phyloP scores from a whole-genome alignment of 805 yeast species.

The Kodamaea laetipori region DNA sequence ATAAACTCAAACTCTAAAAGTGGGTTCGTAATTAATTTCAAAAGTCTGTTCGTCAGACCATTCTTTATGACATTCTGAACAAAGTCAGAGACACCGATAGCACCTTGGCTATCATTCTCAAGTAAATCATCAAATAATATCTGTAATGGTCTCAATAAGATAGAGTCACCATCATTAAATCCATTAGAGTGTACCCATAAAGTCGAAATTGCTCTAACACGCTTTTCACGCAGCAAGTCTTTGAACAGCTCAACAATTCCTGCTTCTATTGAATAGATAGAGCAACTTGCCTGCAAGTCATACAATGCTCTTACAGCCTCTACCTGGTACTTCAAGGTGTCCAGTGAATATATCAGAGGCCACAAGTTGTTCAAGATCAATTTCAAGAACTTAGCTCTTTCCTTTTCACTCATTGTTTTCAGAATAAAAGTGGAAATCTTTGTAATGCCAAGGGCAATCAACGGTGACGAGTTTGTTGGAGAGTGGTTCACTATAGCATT shows the following conservation, averaged over 20 bases:
- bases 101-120: constrained; percentile 44
- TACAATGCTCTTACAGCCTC: constrained; percentile 70
- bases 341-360: constrained; percentile 50
- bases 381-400: constrained; percentile 43
- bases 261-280: constrained; percentile 66
- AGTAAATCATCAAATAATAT: constrained; percentile 65
- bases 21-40: constrained; percentile 60
- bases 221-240: constrained; percentile 30
- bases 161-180: constrained; percentile 49
- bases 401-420: constrained; percentile 28
- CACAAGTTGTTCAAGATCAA: constrained; percentile 52
- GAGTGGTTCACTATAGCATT: constrained; percentile 15
- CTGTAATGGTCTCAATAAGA: constrained; percentile 65
- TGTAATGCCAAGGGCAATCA: constrained; percentile 38
- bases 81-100: constrained; percentile 51
- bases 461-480: not conserved
- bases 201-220: constrained; percentile 58
- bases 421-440: constrained; percentile 41
- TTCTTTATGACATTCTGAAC: constrained; percentile 43
- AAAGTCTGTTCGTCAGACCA: constrained; percentile 62
- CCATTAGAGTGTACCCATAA: constrained; percentile 72
- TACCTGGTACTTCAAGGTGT: constrained; percentile 60
- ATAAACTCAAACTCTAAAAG: constrained; percentile 45
- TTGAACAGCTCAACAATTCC: constrained; percentile 61
- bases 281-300: constrained; percentile 56